Conservation (phyloP, 2,329 filamentous ascomycete genomes). For the Talaromyces piceae region DNA sequence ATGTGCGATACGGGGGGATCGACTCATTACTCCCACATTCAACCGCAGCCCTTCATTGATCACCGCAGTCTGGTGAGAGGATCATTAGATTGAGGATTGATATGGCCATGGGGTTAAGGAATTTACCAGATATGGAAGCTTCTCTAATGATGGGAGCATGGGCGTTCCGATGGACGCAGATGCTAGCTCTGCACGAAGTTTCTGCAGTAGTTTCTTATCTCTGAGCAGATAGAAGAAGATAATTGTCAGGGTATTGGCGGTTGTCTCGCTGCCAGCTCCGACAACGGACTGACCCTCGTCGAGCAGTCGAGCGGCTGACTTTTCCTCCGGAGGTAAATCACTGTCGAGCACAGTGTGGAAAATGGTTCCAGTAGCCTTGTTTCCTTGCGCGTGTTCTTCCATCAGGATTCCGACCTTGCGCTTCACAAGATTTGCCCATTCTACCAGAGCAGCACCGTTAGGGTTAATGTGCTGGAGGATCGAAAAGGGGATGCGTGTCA, state of each 20-base stretch:
- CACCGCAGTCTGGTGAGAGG: constrained; percentile 17
- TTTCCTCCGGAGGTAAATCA: constrained; percentile 28
- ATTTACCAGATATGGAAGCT: constrained; percentile 31
- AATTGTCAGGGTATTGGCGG: constrained; percentile 22
- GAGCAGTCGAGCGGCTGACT: constrained; percentile 22
- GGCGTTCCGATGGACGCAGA: constrained; percentile 16
- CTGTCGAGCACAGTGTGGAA: constrained; percentile 28
- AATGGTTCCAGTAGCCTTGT: constrained; percentile 14
- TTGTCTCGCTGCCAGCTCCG: constrained; percentile 30
- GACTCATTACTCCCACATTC: constrained; percentile 21
- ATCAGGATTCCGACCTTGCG: not conserved
- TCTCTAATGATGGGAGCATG: constrained; percentile 28
- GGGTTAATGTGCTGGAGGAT: constrained; percentile 8
- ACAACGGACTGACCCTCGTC: constrained; percentile 26
- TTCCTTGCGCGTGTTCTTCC: constrained; percentile 1
- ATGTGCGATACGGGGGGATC: constrained; percentile 24
- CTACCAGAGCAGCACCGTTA: constrained; percentile 7
- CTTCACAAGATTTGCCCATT: constrained; percentile 8
- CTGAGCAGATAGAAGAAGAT: constrained; percentile 24
- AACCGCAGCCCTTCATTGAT: constrained; percentile 30
- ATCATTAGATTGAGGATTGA: not conserved
- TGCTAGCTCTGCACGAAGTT: constrained; percentile 22
- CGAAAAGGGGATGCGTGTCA: constrained; percentile 5
- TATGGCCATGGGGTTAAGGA: not conserved
- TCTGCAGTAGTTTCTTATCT: constrained; percentile 14